phyloP scores from a whole-genome alignment of 495 filamentous ascomycete genomes.

The Penicillium atrosanguineum region DNA sequence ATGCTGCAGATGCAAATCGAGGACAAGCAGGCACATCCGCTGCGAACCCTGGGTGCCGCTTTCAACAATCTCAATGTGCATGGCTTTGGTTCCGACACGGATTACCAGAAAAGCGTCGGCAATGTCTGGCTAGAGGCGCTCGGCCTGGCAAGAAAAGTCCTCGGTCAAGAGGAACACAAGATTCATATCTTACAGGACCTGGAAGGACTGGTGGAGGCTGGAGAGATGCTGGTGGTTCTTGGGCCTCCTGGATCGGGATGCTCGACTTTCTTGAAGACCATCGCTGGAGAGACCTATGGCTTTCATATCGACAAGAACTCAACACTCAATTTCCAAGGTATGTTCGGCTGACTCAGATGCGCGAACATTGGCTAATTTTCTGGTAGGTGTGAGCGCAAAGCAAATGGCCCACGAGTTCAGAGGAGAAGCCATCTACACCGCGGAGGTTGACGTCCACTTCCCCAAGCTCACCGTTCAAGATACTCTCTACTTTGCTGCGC shows the following conservation, averaged over 20 bases:
- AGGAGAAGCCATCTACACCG: slow-evolving; percentile 58
- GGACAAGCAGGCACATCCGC: not conserved
- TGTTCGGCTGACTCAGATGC: slow-evolving; percentile 36
- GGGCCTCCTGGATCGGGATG: slow-evolving; percentile 69
- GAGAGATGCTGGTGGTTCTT: slow-evolving; percentile 71
- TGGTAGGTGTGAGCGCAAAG: slow-evolving; percentile 26
- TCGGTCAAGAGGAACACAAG: not conserved
- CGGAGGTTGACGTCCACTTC: slow-evolving; percentile 60
- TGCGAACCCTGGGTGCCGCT: slow-evolving; percentile 1
- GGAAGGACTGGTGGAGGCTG: slow-evolving; percentile 16
- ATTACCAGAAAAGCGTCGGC: slow-evolving; percentile 1
- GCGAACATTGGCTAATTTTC: no score
- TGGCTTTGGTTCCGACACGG: slow-evolving; percentile 2
- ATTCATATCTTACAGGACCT: not conserved
- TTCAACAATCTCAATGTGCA: slow-evolving; percentile 3
- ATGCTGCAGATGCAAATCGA: not conserved
- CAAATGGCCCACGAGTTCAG: slow-evolving; percentile 60
- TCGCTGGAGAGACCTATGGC: slow-evolving; percentile 65
- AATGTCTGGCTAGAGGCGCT: not conserved
- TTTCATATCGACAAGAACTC: slow-evolving; percentile 56
- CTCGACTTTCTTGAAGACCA: slow-evolving; percentile 68
- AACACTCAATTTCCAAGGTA: slow-evolving; percentile 56
- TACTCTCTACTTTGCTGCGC: slow-evolving; percentile 57
- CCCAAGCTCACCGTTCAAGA: slow-evolving; percentile 59
- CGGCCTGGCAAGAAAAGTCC: not conserved